Conservation (phyloP, 2,329 filamentous ascomycete species). For the Colletotrichum caudatum region DNA sequence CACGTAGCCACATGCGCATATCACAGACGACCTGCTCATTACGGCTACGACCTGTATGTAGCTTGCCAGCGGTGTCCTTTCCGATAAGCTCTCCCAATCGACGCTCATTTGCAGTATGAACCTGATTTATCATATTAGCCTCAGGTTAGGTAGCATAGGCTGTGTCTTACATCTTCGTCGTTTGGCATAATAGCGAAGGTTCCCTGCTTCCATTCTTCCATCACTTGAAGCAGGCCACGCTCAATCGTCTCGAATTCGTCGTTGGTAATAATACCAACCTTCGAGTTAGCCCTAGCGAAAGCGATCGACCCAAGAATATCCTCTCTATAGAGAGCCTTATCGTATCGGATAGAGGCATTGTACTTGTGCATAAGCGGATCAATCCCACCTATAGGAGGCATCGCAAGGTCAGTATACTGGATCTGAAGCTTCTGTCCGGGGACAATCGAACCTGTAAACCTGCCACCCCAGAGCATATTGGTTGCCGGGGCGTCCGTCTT, state of each 20-base stretch:
- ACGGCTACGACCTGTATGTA: slow-evolving; percentile 77
- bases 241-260: slow-evolving; percentile 82
- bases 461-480: slow-evolving; percentile 40
- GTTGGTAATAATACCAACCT: slow-evolving; percentile 77
- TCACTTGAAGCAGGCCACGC: slow-evolving; percentile 71
- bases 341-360: slow-evolving; percentile 84
- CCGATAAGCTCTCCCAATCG: slow-evolving; percentile 76
- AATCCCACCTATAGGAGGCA: slow-evolving; percentile 12
- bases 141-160: neutral
- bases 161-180: slow-evolving; percentile 18
- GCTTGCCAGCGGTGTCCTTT: slow-evolving; percentile 76
- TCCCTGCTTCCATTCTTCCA: slow-evolving; percentile 65
- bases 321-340: slow-evolving; percentile 81
- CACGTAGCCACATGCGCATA: slow-evolving; percentile 80
- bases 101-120: slow-evolving; percentile 68
- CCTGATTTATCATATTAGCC: slow-evolving; percentile 43
- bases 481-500: slow-evolving; percentile 48
- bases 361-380: slow-evolving; percentile 89
- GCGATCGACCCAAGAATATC: slow-evolving; percentile 86
- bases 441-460: slow-evolving; percentile 59
- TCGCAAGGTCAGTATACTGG: neutral
- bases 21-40: slow-evolving; percentile 82
- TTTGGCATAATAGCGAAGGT: slow-evolving; percentile 64
- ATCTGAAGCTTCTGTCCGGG: slow-evolving; percentile 14
- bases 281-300: slow-evolving; percentile 83